These are phyloP conservation scores for Russula olivacea DNA, from an alignment of 768 basidiomycete species.

Conservation along the genomic window DNA sequence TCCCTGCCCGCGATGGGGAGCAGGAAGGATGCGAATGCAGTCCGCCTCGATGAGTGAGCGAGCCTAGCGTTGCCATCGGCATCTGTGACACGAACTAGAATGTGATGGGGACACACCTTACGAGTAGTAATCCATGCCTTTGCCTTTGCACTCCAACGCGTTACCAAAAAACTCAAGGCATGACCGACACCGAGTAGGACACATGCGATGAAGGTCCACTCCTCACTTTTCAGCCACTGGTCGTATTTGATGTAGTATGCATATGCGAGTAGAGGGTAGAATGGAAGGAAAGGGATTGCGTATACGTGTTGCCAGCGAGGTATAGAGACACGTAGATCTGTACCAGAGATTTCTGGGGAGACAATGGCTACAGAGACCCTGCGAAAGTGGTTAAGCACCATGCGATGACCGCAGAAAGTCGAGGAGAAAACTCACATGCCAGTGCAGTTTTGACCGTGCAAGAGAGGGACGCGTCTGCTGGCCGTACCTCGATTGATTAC, in stretches of 20 bases:
- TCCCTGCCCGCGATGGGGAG: slow-evolving; percentile 76
- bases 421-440: slow-evolving; percentile 4
- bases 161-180: slow-evolving; percentile 87
- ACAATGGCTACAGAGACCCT: slow-evolving; percentile 48
- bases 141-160: slow-evolving; percentile 80
- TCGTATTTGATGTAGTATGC: slow-evolving; percentile 91
- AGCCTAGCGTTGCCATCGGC: slow-evolving; percentile 38
- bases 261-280: slow-evolving; percentile 82
- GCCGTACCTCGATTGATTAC: neutral
- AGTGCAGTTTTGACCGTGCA: neutral
- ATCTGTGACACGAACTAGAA: neutral
- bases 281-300: slow-evolving; percentile 65
- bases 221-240: slow-evolving; percentile 84
- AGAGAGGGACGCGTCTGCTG: neutral
- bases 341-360: slow-evolving; percentile 62
- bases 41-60: slow-evolving; percentile 63
- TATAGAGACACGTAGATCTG: slow-evolving; percentile 58
- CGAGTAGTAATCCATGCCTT: slow-evolving; percentile 75
- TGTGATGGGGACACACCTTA: slow-evolving; percentile 42
- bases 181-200: slow-evolving; percentile 81
- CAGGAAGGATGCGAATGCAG: slow-evolving; percentile 75
- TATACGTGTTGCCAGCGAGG: slow-evolving; percentile 73
- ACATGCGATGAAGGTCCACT: slow-evolving; percentile 96
- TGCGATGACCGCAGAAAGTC: neutral
- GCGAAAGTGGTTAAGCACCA: slow-evolving; percentile 15